Conservation (phyloP, 176 grass and related monocot species). For the Triticum monococcum region DNA sequence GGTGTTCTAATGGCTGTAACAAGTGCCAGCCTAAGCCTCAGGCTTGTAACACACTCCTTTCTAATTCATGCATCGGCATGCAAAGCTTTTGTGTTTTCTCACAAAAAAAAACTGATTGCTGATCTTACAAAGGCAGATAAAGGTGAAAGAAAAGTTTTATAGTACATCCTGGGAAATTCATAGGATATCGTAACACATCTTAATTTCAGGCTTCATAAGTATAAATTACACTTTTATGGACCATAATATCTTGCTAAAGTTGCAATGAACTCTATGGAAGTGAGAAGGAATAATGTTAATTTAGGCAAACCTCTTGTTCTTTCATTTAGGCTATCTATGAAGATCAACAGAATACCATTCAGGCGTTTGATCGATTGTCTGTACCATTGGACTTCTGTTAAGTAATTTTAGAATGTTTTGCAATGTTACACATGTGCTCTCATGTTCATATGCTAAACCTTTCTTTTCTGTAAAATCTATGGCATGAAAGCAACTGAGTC, state of each 20-base stretch:
- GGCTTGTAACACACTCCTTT: not conserved
- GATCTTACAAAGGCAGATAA: not conserved
- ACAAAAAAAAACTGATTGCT: not conserved
- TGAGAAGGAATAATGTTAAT: not conserved
- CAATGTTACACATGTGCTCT: not conserved
- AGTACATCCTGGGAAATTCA: not conserved
- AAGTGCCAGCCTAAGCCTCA: not conserved
- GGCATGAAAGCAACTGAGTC: not conserved
- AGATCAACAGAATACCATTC: not conserved
- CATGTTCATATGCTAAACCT: not conserved
- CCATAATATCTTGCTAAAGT: not conserved
- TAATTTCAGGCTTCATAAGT: not conserved
- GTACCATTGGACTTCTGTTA: not conserved
- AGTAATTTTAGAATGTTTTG: not conserved
- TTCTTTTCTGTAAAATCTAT: not conserved
- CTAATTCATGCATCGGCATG: not conserved
- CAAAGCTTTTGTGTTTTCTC: not conserved
- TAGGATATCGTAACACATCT: not conserved
- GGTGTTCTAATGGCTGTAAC: not conserved
- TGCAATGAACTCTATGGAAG: not conserved
- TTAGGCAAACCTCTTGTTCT: not conserved
- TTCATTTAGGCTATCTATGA: not conserved
- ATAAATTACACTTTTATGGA: not conserved
- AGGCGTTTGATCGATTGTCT: not conserved
- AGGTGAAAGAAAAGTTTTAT: slow-evolving; percentile 7